These are phyloP conservation scores for Oropetium thomaeum DNA, from an alignment of 176 grass and related monocot genomes.

Conservation along the genomic window DNA sequence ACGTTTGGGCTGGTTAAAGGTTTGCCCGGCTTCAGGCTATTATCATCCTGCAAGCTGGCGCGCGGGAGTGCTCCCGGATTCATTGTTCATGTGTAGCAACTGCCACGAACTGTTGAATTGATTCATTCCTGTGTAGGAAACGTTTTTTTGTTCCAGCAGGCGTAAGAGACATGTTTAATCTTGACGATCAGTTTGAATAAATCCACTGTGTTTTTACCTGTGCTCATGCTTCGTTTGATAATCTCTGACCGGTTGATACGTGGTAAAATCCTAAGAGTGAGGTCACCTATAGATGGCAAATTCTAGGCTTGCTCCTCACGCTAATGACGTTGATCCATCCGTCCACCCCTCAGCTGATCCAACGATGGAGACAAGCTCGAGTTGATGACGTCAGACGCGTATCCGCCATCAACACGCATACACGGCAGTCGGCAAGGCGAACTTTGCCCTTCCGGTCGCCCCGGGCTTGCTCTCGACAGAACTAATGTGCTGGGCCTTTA, in stretches of 20 bases:
- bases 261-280: too few species aligned
- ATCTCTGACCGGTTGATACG: background rate
- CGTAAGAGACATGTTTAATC: slow-evolving; percentile 19
- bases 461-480: too few species aligned
- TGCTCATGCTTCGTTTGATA: background rate
- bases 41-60: slow-evolving; percentile 43
- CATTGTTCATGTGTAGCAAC: slow-evolving; percentile 40
- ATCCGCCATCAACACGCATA: too few species aligned
- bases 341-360: too few species aligned
- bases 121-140: slow-evolving; percentile 39
- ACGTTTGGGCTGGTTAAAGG: slow-evolving; percentile 15
- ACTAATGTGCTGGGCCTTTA: too few species aligned
- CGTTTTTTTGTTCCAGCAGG: slow-evolving; percentile 26
- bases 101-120: slow-evolving; percentile 26
- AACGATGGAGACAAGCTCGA: too few species aligned
- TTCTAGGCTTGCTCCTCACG: too few species aligned
- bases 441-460: too few species aligned
- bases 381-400: too few species aligned
- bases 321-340: too few species aligned
- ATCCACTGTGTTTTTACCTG: background rate
- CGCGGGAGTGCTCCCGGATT: slow-evolving; percentile 12
- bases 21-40: slow-evolving; percentile 43
- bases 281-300: too few species aligned
- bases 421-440: too few species aligned
- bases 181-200: slow-evolving; percentile 32